Conservation (phyloP, 2,329 filamentous ascomycete species). For the Claviceps paspali region DNA sequence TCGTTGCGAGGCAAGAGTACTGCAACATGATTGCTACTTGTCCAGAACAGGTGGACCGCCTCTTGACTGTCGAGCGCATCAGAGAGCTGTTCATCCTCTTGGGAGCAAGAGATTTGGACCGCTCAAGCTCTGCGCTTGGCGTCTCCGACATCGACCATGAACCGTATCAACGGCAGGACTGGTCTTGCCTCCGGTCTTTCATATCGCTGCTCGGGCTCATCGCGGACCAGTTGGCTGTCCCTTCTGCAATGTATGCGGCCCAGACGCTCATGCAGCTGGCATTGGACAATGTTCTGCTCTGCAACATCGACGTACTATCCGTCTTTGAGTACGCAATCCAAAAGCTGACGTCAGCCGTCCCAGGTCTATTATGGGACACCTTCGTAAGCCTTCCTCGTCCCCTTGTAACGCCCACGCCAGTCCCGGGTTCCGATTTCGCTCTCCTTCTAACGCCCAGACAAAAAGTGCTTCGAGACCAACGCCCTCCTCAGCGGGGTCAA, state of each 20-base stretch:
- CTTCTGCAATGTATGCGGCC: constrained; percentile 23
- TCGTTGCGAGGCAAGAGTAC: constrained; percentile 45
- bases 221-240: constrained; percentile 19
- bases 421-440: too few relatives aligned
- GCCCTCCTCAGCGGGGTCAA: constrained; percentile 29
- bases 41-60: constrained; percentile 24
- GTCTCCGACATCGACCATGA: constrained; percentile 12
- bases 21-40: constrained; percentile 34
- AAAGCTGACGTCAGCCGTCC: constrained; percentile 27
- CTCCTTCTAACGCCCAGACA: constrained; percentile 3
- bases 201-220: constrained; percentile 26
- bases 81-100: constrained; percentile 41
- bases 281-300: constrained; percentile 34
- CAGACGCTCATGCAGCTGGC: constrained; percentile 38
- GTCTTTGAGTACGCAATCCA: constrained; percentile 27
- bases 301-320: constrained; percentile 25
- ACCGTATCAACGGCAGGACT: constrained; percentile 25
- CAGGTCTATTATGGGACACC: constrained; percentile 20
- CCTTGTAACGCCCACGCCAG: constrained; percentile 4
- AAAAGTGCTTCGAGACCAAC: constrained; percentile 35
- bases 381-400: constrained; percentile 22
- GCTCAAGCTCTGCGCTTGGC: constrained; percentile 21
- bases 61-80: constrained; percentile 30
- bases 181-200: constrained; percentile 28
- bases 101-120: constrained; percentile 28